Evolutionary conservation across 1,284 basidiomycete species (phyloP).

Genomic region (Sanguinoderma infundibulare): DNA sequence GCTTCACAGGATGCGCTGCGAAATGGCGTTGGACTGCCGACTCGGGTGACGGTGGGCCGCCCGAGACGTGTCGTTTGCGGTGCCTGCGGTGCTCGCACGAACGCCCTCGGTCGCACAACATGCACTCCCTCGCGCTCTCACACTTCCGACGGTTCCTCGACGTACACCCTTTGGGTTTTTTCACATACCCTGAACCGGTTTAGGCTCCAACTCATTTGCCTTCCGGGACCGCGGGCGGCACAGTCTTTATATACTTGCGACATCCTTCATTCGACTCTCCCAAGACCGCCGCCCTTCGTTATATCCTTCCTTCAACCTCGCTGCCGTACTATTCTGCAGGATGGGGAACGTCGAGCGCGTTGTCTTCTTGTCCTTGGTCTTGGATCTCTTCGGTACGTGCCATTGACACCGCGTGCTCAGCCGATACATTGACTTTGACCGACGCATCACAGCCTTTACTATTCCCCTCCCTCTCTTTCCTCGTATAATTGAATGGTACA

Average conservation of each 20-base stretch:
- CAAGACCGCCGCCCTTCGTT: not conserved
- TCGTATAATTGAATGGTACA: constrained; percentile 89
- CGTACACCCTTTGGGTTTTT: not conserved
- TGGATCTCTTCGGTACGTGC: constrained; percentile 78
- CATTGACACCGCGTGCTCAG: not conserved
- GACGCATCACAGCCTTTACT: constrained; percentile 73
- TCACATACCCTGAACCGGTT: constrained; percentile 12
- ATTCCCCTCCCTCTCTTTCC: constrained; percentile 93
- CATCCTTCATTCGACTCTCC: not conserved
- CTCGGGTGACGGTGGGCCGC: constrained; percentile 17
- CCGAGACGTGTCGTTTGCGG: constrained; percentile 14
- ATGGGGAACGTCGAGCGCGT: constrained; percentile 77
- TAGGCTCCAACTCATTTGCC: not conserved
- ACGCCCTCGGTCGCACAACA: constrained; percentile 8
- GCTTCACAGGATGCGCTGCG: constrained; percentile 12
- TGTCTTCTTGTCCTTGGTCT: constrained; percentile 82
- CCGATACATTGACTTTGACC: not conserved
- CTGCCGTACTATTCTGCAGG: constrained; percentile 1
- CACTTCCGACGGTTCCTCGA: constrained; percentile 7
- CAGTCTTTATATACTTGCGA: constrained; percentile 1
- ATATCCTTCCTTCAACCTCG: not conserved
- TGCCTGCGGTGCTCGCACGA: constrained; percentile 19
- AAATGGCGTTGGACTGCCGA: constrained; percentile 5
- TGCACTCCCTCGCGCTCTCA: constrained; percentile 13
- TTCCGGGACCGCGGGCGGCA: constrained; percentile 8